These are phyloP conservation scores for Gossypium gossypioides DNA, from an alignment of 441 rosid genomes.

Conservation along the genomic window DNA sequence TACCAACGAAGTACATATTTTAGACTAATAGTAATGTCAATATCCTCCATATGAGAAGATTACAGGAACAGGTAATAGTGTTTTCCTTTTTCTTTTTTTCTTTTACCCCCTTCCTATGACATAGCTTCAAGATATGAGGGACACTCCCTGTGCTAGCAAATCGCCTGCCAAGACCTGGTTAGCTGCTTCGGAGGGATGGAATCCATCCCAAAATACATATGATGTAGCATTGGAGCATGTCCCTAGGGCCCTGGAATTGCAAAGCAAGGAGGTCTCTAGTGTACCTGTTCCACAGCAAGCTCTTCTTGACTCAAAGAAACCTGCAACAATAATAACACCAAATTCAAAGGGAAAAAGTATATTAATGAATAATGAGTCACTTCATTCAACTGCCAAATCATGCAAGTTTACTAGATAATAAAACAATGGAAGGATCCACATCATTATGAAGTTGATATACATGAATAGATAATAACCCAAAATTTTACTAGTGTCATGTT, in stretches of 20 bases:
- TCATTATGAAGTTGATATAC: neutral
- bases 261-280: slow-evolving; percentile 70
- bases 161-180: slow-evolving; percentile 58
- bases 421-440: neutral
- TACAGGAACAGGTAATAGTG: neutral
- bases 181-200: slow-evolving; percentile 91
- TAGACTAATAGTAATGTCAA: neutral
- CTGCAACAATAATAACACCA: slow-evolving; percentile 26
- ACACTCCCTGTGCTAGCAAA: slow-evolving; percentile 62
- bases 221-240: slow-evolving; percentile 68
- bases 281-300: slow-evolving; percentile 94
- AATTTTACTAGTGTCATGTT: neutral
- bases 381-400: neutral
- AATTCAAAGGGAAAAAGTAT: slow-evolving; percentile 3
- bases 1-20: neutral
- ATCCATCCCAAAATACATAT: slow-evolving; percentile 87
- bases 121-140: slow-evolving; percentile 57
- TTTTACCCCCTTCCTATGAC: neutral
- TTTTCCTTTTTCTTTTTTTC: neutral
- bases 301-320: slow-evolving; percentile 77
- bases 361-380: neutral
- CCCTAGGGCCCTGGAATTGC: slow-evolving; percentile 60
- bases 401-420: neutral
- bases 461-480: neutral
- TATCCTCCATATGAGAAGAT: slow-evolving; percentile 14